Evolutionary conservation across 257 asterid genomes (phyloP), one percentile per base, ranked within the genome.

Genomic region (Oldenlandia corymbosa): DNA sequence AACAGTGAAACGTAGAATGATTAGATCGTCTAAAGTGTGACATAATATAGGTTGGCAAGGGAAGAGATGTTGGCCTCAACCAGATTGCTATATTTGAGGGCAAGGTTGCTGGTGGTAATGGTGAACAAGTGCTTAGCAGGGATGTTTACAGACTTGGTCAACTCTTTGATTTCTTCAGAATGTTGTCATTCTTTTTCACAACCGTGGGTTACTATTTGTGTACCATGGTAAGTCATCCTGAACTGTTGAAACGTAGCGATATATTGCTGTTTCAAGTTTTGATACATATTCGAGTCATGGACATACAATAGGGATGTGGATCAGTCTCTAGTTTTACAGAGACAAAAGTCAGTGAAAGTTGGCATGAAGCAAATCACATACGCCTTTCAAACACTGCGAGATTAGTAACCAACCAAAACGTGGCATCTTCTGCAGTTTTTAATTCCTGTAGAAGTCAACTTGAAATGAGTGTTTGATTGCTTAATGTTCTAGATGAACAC

Each of bases 51-150:
- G 97, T 92, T 69, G 99, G 99, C 76, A 92, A 92, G 83, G 99
- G 99, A 21, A 76, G 99, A 70, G 99, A 92, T 64, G 99, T 92
- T 30, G 99, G 97, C 57, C 96, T 92, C 73, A 92, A 92, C 77
- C 99, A 92, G 82, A 89, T 92, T 70, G 97, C 99, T 54, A 65
- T 92, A 56, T 92, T 92, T 80, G 99, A 92, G 86, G 99, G 99
- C n/a, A 92, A 87, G 78, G 99, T 92, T 73, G 95, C 99, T 77
- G 99, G 99, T 18, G 99, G 99, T 52, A 92, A 92, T 73, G 99
- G 99, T 56, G 99, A 92, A 73, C 97, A 92, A 87, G 91, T 92
- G 78, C 94, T 92, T 57, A 92, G 99, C 66, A 84, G 99, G 80
- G 99, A 92, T 72, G 80, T 92, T 52, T 92, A 92, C 80, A 79